phyloP scores from a whole-genome alignment of 257 asterid genomes.

The Cinchona pubescens region DNA sequence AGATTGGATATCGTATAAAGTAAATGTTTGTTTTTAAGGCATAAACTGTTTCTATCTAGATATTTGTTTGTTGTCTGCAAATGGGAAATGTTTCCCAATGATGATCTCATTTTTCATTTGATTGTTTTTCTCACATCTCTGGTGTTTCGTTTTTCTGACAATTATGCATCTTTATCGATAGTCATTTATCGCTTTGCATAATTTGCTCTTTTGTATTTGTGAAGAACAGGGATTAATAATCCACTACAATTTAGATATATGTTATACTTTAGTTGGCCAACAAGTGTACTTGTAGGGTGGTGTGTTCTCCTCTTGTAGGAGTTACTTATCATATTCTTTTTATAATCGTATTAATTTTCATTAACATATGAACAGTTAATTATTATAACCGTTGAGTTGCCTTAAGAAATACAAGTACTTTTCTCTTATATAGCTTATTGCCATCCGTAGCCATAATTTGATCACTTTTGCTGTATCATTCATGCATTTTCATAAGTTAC shows the following conservation, averaged over 20 bases:
- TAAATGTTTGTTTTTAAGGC: neutral
- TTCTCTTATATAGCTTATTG: no score
- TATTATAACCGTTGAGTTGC: neutral
- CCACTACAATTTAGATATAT: slow-evolving; percentile 80
- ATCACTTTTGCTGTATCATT: neutral
- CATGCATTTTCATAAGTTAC: neutral
- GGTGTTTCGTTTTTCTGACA: neutral
- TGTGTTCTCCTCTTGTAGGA: neutral
- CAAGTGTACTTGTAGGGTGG: neutral
- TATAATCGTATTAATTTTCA: neutral
- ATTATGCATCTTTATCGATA: neutral
- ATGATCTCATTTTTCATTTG: neutral
- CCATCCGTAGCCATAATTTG: neutral
- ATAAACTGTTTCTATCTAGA: no score
- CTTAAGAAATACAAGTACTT: no score
- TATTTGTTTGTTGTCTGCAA: neutral
- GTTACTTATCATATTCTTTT: neutral
- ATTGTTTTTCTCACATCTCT: neutral
- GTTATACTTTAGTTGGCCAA: neutral
- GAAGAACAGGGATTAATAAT: slow-evolving; percentile 88
- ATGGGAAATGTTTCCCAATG: neutral
- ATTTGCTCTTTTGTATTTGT: slow-evolving; percentile 51
- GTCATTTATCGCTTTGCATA: neutral
- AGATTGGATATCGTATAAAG: neutral
- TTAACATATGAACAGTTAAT: neutral